Conservation (phyloP, 768 basidiomycete genomes). For the Xerocomus potaroensis region DNA sequence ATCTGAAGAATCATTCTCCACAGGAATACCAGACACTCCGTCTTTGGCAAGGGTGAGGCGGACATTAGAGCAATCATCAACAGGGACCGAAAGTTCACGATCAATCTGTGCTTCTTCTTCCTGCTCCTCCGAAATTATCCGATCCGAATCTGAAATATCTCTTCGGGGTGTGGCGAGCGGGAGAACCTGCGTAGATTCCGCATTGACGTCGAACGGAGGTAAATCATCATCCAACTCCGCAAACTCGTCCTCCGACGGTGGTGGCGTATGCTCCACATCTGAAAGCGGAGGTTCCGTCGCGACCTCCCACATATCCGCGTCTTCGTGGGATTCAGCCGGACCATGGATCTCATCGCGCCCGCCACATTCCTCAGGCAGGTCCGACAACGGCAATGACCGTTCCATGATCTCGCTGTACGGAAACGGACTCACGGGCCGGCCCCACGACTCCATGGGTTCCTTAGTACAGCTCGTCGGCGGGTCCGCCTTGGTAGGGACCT, state of each 20-base stretch:
- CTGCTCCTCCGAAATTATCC: conserved; percentile 18
- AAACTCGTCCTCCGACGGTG: conserved; percentile 19
- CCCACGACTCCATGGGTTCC: conserved; percentile 54
- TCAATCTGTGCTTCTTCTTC: conserved; percentile 33
- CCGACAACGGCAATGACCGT: conserved; percentile 20
- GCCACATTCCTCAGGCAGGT: conserved; percentile 6
- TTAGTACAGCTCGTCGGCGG: conserved; percentile 43
- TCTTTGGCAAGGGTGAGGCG: background rate
- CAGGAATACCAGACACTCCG: background rate
- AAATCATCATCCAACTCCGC: conserved; percentile 15
- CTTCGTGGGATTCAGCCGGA: conserved; percentile 2
- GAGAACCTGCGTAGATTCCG: conserved; percentile 14
- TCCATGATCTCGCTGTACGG: conserved; percentile 38
- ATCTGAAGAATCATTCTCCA: conserved; percentile 18
- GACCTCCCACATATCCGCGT: conserved; percentile 14
- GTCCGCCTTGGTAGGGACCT: conserved; percentile 59
- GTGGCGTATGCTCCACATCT: conserved; percentile 8
- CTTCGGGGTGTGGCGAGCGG: background rate
- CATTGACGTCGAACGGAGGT: conserved; percentile 10
- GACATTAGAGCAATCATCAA: conserved; percentile 14
- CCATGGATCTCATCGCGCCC: background rate
- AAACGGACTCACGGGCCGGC: conserved; percentile 66
- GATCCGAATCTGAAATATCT: conserved; percentile 11
- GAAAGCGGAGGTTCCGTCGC: conserved; percentile 22
- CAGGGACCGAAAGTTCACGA: conserved; percentile 33